These are phyloP conservation scores for Sporothrix dimorphospora DNA, from an alignment of 2,329 filamentous ascomycete genomes.

Conservation along the genomic window DNA sequence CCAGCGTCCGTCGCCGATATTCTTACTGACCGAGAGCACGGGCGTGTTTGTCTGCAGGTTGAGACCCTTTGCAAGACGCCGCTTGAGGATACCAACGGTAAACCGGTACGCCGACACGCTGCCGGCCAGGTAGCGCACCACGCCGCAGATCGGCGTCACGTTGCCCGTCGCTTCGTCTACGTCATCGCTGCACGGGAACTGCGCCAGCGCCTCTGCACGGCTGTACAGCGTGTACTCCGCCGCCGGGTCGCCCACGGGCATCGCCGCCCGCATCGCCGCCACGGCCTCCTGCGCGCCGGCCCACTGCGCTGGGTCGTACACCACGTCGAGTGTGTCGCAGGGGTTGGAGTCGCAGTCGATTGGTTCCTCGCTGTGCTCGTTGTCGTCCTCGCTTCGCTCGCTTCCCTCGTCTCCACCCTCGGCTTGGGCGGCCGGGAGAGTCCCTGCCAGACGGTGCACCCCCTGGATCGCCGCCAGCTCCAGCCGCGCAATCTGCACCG, in stretches of 20 bases:
- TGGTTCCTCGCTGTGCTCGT: conserved; percentile 40
- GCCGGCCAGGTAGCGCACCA: conserved; percentile 50
- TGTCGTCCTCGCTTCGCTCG: neutral
- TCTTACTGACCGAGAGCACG: conserved; percentile 39
- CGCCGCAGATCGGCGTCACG: conserved; percentile 45
- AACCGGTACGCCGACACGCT: conserved; percentile 48
- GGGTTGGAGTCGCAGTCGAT: conserved; percentile 55
- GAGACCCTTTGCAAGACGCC: conserved; percentile 48
- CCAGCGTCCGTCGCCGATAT: conserved; percentile 39
- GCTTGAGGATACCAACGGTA: conserved; percentile 48
- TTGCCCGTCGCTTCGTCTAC: conserved; percentile 37
- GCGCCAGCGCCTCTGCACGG: conserved; percentile 46
- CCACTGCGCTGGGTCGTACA: conserved; percentile 55
- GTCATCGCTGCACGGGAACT: conserved; percentile 44
- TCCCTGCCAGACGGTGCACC: conserved; percentile 56
- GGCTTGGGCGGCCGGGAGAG: no score
- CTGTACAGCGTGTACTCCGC: conserved; percentile 50
- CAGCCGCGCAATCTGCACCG: conserved; percentile 54
- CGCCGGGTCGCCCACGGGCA: conserved; percentile 47
- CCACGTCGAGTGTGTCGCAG: conserved; percentile 60
- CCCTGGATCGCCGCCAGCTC: conserved; percentile 57
- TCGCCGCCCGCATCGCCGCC: conserved; percentile 48
- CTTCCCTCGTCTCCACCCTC: neutral
- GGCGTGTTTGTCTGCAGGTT: conserved; percentile 59
- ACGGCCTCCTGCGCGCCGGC: conserved; percentile 45